These are phyloP conservation scores for Bipolaris victoriae DNA, from an alignment of 2,329 filamentous ascomycete species.

Conservation along the genomic window DNA sequence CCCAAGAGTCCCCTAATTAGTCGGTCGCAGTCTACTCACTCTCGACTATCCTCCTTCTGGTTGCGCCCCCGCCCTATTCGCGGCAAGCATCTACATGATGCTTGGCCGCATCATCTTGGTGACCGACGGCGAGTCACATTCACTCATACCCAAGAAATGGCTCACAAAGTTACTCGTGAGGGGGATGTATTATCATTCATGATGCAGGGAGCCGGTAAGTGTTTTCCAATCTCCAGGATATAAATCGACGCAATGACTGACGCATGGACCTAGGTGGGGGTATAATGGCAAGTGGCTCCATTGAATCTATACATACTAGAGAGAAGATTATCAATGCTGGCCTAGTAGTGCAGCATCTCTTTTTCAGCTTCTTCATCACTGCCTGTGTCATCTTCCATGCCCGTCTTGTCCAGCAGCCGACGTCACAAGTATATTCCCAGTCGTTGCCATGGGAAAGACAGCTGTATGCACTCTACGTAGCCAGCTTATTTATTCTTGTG, in stretches of 20 bases:
- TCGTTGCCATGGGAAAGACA: conserved; percentile 41
- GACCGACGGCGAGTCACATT: conserved; percentile 47
- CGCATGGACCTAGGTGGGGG: conserved; percentile 37
- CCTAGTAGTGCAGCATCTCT: conserved; percentile 55
- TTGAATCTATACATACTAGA: conserved; percentile 39
- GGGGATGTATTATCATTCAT: conserved; percentile 55
- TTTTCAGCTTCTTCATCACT: conserved; percentile 57
- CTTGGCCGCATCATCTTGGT: conserved; percentile 54
- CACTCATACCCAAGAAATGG: conserved; percentile 48
- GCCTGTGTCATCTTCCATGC: conserved; percentile 22
- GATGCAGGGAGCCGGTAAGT: conserved; percentile 43
- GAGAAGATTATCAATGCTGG: conserved; percentile 55
- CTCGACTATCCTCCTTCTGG: conserved; percentile 44
- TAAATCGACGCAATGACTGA: not conserved
- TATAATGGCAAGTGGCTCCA: conserved; percentile 42
- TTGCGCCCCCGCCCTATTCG: conserved; percentile 53
- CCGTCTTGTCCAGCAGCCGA: not conserved
- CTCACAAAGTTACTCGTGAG: conserved; percentile 55
- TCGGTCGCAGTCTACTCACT: conserved; percentile 48
- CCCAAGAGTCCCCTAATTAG: conserved; percentile 34
- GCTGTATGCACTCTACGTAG: conserved; percentile 53
- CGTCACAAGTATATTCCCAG: not conserved
- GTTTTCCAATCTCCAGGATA: conserved; percentile 24
- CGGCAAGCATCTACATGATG: conserved; percentile 59
- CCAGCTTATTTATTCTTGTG: conserved; percentile 56